Conservation (phyloP, 331 rosid species). For the Acacia pycnantha region DNA sequence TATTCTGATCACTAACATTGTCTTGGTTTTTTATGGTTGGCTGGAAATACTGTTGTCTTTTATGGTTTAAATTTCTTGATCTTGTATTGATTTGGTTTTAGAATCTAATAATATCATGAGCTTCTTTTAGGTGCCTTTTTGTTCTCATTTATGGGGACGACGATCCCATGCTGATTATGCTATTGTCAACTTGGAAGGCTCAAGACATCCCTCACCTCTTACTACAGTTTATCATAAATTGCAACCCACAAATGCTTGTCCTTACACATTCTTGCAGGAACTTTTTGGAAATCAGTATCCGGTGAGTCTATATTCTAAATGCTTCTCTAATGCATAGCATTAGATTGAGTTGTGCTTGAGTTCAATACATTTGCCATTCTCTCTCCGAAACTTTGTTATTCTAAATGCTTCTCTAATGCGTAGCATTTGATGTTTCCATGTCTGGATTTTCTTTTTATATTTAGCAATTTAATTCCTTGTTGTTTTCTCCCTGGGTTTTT, state of each 20-base stretch:
- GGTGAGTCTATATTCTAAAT: constrained; percentile 49
- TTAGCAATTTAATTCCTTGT: constrained; percentile 14
- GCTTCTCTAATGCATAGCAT: constrained; percentile 2
- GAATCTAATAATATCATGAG: neutral
- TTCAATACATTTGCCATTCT: neutral
- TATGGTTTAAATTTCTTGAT: neutral
- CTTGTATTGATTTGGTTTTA: neutral
- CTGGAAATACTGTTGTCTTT: constrained; percentile 14
- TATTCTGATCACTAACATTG: too few relatives aligned
- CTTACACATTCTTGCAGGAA: constrained; percentile 77
- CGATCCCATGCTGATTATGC: neutral
- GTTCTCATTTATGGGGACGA: constrained; percentile 61
- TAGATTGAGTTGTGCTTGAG: constrained; percentile 10
- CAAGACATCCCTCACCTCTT: constrained; percentile 75
- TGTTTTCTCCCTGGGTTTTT: constrained; percentile 15
- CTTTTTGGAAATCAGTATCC: constrained; percentile 76
- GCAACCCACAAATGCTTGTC: constrained; percentile 63
- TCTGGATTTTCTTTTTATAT: neutral
- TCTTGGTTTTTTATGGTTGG: constrained; percentile 23
- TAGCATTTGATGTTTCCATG: neutral
- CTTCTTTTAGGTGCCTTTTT: constrained; percentile 66
- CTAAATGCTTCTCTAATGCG: too few relatives aligned
- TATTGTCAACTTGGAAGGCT: constrained; percentile 66
- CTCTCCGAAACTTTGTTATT: neutral
- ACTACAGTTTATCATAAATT: constrained; percentile 38